Base-by-base conservation (phyloP, 495 filamentous ascomycete genomes). In the Penicillium maclennaniae region DNA sequence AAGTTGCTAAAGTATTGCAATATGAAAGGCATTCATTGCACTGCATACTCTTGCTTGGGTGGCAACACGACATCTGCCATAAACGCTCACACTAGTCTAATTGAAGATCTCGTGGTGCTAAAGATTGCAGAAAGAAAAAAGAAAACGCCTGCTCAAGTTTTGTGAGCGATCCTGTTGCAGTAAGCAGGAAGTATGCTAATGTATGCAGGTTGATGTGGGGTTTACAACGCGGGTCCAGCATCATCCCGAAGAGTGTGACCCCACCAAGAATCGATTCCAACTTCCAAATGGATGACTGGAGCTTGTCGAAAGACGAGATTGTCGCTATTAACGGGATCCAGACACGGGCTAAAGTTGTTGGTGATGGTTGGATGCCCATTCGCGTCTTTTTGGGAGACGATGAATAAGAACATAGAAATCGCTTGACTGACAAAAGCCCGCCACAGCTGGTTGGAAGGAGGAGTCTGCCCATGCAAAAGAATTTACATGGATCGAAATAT, bases 331-430 rank as follows among this genome's bases (percentile, higher is more conserved):
- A 1, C 14, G 74, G 69, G 56, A 67, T 88, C 50, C 78, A 76
- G 59, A 79, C 84, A 51, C 76, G 86, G 42, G 85, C 85, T 70
- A 88, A 88, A 78, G 83, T 87, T 45, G 88, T 83, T 54, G 77
- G 74, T 16, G 86, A 88, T 58, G 55, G 41, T 41, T 88, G 85
- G 83, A 61, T 89, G 58, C 86, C 85, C 0, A 62, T 88, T 27
- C 86, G 85, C 78, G 86, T 91, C 14, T 92, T 92, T 78, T 89
- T 88, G 67, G 88, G 87, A 7, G 87, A 91, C 64, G 89, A 89
- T 10, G 31, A 34, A 34, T 34, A 12, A 34, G 14, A 12, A 31
- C 2, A 31, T 3, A 3, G 27, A 31, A 23, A 23, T 23, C 2
- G 23, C 23, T 23, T 23, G 23, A 23, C 2, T 23, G 23, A 23